A percentile compares a stretch with the other conserved stretches of the same genome.
phyloP scores from a whole-genome alignment of 257 asterid genomes.

The Gentiana macrophylla region DNA sequence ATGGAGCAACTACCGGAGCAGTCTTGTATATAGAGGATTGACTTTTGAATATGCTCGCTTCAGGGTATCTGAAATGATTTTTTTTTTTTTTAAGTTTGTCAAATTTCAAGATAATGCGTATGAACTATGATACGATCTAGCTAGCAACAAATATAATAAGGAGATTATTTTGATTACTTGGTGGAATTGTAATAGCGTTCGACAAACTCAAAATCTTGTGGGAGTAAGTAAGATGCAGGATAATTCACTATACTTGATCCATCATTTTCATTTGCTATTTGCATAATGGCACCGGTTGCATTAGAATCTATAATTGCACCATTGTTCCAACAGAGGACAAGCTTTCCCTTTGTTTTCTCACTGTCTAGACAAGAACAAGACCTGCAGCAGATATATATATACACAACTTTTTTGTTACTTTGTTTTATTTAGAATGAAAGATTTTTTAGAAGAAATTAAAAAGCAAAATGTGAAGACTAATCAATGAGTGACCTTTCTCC shows the following conservation, averaged over 20 bases:
- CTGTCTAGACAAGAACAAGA: conserved; percentile 12
- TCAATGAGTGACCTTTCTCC: too few species aligned
- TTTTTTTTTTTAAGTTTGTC: too few species aligned
- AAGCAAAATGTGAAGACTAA: too few species aligned
- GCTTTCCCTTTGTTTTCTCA: conserved; percentile 25
- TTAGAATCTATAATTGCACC: neutral
- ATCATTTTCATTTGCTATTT: neutral
- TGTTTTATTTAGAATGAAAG: too few species aligned
- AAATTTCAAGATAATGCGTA: too few species aligned
- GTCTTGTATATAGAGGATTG: neutral
- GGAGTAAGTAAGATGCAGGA: conserved; percentile 12
- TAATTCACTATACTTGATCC: conserved; percentile 12
- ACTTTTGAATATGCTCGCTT: too few species aligned
- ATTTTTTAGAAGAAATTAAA: too few species aligned
- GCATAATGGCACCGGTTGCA: conserved; percentile 15
- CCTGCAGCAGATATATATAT: conserved; percentile 13
- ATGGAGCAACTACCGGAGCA: conserved; percentile 66
- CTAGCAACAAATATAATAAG: neutral
- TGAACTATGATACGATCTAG: too few species aligned
- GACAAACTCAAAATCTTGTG: neutral
- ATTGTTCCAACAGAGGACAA: conserved; percentile 14
- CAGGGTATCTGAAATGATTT: too few species aligned
- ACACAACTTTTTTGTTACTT: too few species aligned
- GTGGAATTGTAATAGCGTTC: conserved; percentile 7
- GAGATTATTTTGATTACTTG: conserved; percentile 2